Percentiles rank a stretch among this genome's conserved stretches.
Evolutionary conservation across 257 asterid genomes (phyloP).

Genomic region (Plantago ovata): DNA sequence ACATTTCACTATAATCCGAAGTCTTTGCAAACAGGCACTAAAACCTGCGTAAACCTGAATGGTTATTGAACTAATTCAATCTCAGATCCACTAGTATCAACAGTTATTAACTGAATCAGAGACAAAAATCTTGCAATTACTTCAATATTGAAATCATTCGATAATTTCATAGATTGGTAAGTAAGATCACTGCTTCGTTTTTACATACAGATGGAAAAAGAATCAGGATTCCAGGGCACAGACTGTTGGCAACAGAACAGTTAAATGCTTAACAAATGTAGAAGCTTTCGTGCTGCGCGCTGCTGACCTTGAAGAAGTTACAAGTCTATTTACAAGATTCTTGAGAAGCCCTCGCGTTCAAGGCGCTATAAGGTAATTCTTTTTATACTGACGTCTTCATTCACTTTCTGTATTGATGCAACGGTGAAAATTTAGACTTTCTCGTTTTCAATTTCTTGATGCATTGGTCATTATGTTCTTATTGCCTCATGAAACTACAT

Average conservation of each 20-base stretch:
- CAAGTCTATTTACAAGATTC: slow-evolving; percentile 69
- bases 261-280: slow-evolving; percentile 64
- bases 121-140: no score
- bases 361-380: slow-evolving; percentile 76
- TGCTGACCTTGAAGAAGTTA: slow-evolving; percentile 86
- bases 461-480: background rate
- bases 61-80: no score
- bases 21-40: no score
- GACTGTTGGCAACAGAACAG: slow-evolving; percentile 62
- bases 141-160: no score
- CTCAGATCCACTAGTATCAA: no score
- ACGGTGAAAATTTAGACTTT: background rate
- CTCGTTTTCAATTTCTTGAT: no score
- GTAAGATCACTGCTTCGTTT: background rate
- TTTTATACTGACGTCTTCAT: background rate
- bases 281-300: slow-evolving; percentile 77
- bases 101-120: no score
- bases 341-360: slow-evolving; percentile 74
- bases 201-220: slow-evolving; percentile 49
- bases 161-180: no score
- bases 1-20: no score
- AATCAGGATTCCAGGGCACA: slow-evolving; percentile 61
- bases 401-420: background rate
- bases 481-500: background rate
- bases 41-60: no score